Base-by-base conservation (phyloP, 2,329 filamentous ascomycete species). In the Fusarium proliferatum region DNA sequence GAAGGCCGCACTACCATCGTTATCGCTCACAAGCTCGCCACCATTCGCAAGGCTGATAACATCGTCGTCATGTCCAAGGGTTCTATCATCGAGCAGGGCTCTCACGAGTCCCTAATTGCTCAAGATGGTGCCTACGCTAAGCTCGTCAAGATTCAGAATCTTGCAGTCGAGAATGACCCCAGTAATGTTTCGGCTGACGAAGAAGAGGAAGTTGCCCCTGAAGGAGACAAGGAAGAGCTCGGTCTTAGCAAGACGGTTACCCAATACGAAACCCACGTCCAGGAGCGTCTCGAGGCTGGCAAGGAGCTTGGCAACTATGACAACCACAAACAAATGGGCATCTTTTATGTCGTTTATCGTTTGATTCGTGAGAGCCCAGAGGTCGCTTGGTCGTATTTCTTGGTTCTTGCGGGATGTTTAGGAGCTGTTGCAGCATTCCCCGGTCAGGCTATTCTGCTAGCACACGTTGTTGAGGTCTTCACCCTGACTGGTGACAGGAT, bases 1-100 rank as follows among this genome's bases (percentile, higher is more conserved):
- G 81, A 84, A 41, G 85, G 86, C 30, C 84, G 90, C 34, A 92
- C 90, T 0, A 91, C 89, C 0, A 89, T 93, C 42, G 85, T 89
- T 16, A 90, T 92, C 61, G 90, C 91, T 2, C 88, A 90, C 77
- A 82, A 88, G n/a, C 81, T 90, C 85, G 73, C 80, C 16, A 81
- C 80, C 1, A 78, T 81, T 19, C 73, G 76, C 21, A 78, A 77
- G 19, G 79, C 80, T 4, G 78, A 81, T 51, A 81, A 80, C 17
- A 80, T 80, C n/a, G 68, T 80, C 33, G 78, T 80, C 56, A 74
- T 80, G 74, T 67, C 74, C 12, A 74, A 75, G 51, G 78, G 77
- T 5, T 57, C 70, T 15, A 79, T 80, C 48, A 56, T 73, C 9
- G 77, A 76, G 55, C 73, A 81, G 62, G 80, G 80, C 10, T 76